A percentile compares a stretch with the other conserved stretches of the same genome.
Evolutionary conservation across 495 filamentous ascomycete genomes (phyloP).

Genomic region (Platismatia glauca): DNA sequence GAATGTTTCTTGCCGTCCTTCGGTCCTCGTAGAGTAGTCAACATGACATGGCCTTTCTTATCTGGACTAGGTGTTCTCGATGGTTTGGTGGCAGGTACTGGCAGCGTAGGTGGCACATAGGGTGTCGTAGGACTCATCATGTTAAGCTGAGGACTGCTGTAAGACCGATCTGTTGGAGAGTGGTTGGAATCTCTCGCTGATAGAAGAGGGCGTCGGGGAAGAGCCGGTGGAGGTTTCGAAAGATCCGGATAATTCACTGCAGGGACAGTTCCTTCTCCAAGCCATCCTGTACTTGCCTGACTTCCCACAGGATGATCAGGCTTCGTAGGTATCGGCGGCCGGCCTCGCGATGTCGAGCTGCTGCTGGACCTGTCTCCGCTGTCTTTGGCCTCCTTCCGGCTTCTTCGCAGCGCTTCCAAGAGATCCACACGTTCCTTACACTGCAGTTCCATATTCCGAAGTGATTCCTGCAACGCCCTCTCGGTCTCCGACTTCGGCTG

Average conservation of each 20-base stretch:
- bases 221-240: constrained; percentile 53
- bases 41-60: constrained; percentile 60
- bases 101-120: constrained; percentile 28
- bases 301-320: constrained; percentile 9
- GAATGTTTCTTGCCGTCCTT: constrained; percentile 50
- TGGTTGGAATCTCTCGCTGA: constrained; percentile 44
- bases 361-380: constrained; percentile 27
- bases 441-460: constrained; percentile 77
- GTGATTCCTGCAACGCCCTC: constrained; percentile 66
- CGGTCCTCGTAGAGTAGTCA: constrained; percentile 67
- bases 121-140: constrained; percentile 8
- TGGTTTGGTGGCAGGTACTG: constrained; percentile 36
- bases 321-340: constrained; percentile 19
- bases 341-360: constrained; percentile 25
- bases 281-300: constrained; percentile 44
- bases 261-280: constrained; percentile 74
- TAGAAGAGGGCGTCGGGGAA: constrained; percentile 51
- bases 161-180: constrained; percentile 19
- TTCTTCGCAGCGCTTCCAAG: constrained; percentile 69
- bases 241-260: constrained; percentile 69
- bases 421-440: constrained; percentile 91
- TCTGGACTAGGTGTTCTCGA: constrained; percentile 74
- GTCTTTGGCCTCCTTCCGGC: constrained; percentile 52
- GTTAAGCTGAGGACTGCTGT: constrained; percentile 20
- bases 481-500: constrained; percentile 77